Conservation (phyloP, 148 eudicot species). For the Talinum fruticosum region DNA sequence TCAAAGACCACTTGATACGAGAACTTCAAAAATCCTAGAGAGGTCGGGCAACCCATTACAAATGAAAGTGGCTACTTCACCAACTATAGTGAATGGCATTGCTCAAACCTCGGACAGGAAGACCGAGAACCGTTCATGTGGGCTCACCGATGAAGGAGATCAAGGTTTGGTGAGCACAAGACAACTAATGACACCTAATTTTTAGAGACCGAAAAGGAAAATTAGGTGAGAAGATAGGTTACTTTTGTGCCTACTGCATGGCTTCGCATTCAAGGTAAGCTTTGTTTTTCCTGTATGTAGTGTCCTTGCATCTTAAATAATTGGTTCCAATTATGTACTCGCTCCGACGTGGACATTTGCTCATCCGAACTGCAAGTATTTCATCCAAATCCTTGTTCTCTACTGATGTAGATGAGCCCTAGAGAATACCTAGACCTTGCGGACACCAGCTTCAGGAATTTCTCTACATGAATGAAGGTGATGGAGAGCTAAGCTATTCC, state of each 20-base stretch:
- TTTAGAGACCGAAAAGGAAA: constrained; percentile 66
- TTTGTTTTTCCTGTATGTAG: not conserved
- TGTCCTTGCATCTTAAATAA: not conserved
- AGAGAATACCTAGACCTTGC: not conserved
- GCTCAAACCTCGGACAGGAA: constrained; percentile 22
- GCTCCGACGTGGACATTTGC: not conserved
- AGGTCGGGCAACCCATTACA: constrained; percentile 41
- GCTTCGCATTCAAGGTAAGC: not conserved
- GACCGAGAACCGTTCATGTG: constrained; percentile 43
- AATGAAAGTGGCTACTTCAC: constrained; percentile 40
- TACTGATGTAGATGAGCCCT: not conserved
- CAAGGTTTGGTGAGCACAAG: constrained; percentile 30
- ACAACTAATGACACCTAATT: constrained; percentile 70
- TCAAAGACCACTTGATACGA: constrained; percentile 24
- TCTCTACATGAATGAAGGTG: too few relatives aligned
- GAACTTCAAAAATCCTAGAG: constrained; percentile 35
- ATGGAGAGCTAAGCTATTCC: too few relatives aligned
- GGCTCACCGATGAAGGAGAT: constrained; percentile 29
- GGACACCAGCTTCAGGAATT: too few relatives aligned
- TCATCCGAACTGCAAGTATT: not conserved
- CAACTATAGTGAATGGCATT: constrained; percentile 28
- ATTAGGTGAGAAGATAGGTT: constrained; percentile 12
- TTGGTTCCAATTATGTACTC: not conserved
- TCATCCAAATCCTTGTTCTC: not conserved
- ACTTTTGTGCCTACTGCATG: not conserved